Percentiles rank a stretch among this genome's conserved stretches.
Conservation (phyloP, 1,284 basidiomycete species). For the Tilletia caries region DNA sequence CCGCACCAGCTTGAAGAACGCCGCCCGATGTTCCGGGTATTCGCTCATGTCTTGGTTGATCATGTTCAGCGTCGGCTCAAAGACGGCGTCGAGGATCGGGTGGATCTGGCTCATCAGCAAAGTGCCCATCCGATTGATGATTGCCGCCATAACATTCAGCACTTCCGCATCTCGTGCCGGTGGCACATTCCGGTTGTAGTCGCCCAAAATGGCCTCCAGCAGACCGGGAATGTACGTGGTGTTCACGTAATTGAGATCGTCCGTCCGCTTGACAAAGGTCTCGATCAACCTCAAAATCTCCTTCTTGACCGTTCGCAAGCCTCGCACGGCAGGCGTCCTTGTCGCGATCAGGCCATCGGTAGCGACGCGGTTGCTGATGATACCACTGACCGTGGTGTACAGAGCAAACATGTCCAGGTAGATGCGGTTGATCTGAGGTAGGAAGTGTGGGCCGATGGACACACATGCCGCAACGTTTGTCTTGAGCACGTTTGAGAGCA, state of each 20-base stretch:
- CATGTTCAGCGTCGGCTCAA: slow-evolving; percentile 96
- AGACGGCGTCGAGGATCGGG: slow-evolving; percentile 91
- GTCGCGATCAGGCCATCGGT: slow-evolving; percentile 79
- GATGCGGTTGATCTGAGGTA: slow-evolving; percentile 91
- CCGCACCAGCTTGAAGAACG: slow-evolving; percentile 93
- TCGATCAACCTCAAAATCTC: slow-evolving; percentile 94
- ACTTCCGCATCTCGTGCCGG: slow-evolving; percentile 95
- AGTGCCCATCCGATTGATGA: slow-evolving; percentile 60
- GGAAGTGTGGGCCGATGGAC: slow-evolving; percentile 93
- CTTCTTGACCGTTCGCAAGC: slow-evolving; percentile 95
- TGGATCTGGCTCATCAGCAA: slow-evolving; percentile 87
- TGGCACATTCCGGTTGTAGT: slow-evolving; percentile 92
- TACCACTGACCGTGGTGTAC: slow-evolving; percentile 96
- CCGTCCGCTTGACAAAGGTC: slow-evolving; percentile 93
- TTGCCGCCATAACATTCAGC: slow-evolving; percentile 96
- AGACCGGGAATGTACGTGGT: slow-evolving; percentile 88
- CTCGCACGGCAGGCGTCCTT: slow-evolving; percentile 93
- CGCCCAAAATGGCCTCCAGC: slow-evolving; percentile 91
- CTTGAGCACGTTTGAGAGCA: slow-evolving; percentile 93
- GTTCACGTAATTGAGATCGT: slow-evolving; percentile 90
- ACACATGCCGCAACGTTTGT: slow-evolving; percentile 97
- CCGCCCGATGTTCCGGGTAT: slow-evolving; percentile 94
- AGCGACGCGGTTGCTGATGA: slow-evolving; percentile 89
- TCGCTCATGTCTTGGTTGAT: slow-evolving; percentile 98
- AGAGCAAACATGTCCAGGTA: slow-evolving; percentile 98